Evolutionary conservation across 805 yeast genomes (phyloP).

Genomic region (Candida loeiensis): DNA sequence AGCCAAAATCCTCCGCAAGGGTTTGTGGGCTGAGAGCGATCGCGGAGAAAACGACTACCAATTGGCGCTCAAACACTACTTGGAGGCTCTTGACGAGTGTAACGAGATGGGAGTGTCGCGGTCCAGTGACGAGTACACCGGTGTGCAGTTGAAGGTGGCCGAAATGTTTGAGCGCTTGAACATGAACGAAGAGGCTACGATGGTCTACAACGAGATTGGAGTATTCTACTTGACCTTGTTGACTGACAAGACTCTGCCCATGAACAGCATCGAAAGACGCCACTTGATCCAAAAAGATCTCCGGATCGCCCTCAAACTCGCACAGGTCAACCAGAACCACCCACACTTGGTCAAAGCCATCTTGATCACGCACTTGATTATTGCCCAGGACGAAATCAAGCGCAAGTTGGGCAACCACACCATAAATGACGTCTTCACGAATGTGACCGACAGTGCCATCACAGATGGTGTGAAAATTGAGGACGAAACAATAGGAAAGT

Average conservation of each 20-base stretch:
- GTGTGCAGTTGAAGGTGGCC: constrained; percentile 80
- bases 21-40: constrained; percentile 78
- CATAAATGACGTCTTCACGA: constrained; percentile 16
- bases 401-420: constrained; percentile 24
- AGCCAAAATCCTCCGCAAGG: constrained; percentile 69
- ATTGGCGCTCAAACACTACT: constrained; percentile 66
- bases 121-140: constrained; percentile 79
- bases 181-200: constrained; percentile 59
- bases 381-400: constrained; percentile 66
- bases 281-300: constrained; percentile 68
- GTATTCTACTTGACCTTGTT: constrained; percentile 55
- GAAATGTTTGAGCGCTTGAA: constrained; percentile 78
- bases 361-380: constrained; percentile 55
- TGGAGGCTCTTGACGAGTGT: constrained; percentile 68
- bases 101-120: constrained; percentile 52
- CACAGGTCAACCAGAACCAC: constrained; percentile 51
- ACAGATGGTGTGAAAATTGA: not conserved
- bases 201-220: constrained; percentile 64
- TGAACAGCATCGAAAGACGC: constrained; percentile 25
- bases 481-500: constrained; percentile 18
- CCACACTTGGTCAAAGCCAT: constrained; percentile 52
- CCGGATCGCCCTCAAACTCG: constrained; percentile 63
- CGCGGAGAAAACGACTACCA: constrained; percentile 59
- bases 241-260: constrained; percentile 29
- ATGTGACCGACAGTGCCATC: constrained; percentile 12